Evolutionary conservation across 768 basidiomycete genomes (phyloP).

Genomic region (Vararia minispora): DNA sequence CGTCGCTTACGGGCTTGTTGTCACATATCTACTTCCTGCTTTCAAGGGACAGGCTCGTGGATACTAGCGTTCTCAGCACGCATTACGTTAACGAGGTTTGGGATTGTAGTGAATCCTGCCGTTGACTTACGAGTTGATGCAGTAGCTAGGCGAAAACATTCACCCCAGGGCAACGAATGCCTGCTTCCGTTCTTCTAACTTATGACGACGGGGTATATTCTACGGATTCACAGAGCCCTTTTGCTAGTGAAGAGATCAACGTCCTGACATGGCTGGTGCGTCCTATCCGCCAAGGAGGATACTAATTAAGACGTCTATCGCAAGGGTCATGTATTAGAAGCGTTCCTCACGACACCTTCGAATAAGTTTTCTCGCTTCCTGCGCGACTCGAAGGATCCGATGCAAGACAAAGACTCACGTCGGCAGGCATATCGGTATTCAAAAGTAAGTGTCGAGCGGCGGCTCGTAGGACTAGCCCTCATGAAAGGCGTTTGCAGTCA

Average conservation of each 20-base stretch:
- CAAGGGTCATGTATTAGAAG: constrained; percentile 85
- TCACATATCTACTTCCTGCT: constrained; percentile 84
- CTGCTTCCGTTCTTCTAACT: constrained; percentile 57
- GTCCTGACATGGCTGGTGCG: constrained; percentile 68
- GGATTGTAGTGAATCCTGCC: constrained; percentile 3
- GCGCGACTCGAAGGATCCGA: constrained; percentile 21
- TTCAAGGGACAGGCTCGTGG: constrained; percentile 57
- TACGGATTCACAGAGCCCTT: constrained; percentile 41
- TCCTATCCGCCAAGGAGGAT: not conserved
- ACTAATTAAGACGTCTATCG: not conserved
- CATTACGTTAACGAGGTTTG: constrained; percentile 51
- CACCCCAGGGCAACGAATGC: constrained; percentile 70
- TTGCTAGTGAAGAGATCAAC: constrained; percentile 52
- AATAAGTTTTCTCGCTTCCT: constrained; percentile 50
- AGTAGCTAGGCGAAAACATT: constrained; percentile 45
- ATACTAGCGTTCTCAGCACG: constrained; percentile 47
- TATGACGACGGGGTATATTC: constrained; percentile 57
- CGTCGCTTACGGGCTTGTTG: constrained; percentile 75
- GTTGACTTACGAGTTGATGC: not conserved
- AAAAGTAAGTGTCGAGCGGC: constrained; percentile 36
- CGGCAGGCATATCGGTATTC: constrained; percentile 82
- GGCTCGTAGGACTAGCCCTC: too few relatives aligned
- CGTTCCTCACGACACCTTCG: constrained; percentile 61
- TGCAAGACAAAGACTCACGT: constrained; percentile 24
- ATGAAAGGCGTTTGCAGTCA: constrained; percentile 26